phyloP scores from a whole-genome alignment of 495 filamentous ascomycete species.

The Clohesyomyces aquaticus region DNA sequence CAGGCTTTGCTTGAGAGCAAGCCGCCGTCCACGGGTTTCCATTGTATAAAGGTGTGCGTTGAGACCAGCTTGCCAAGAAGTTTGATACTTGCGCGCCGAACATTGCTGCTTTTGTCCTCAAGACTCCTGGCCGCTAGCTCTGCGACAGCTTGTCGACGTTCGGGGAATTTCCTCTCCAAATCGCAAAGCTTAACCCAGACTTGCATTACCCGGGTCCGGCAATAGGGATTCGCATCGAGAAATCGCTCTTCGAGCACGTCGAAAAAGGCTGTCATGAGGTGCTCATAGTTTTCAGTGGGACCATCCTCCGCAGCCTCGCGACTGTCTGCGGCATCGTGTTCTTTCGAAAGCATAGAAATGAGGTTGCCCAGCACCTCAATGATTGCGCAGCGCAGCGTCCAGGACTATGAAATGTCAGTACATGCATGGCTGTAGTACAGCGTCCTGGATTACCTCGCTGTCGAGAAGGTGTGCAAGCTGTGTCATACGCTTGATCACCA shows the following conservation, averaged over 20 bases:
- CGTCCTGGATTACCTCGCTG: constrained; percentile 72
- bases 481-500: constrained; percentile 97
- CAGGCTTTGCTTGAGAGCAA: constrained; percentile 83
- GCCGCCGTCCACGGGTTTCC: constrained; percentile 77
- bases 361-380: constrained; percentile 99
- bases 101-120: constrained; percentile 98
- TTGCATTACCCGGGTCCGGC: constrained; percentile 86
- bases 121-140: constrained; percentile 85
- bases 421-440: no score
- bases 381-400: constrained; percentile 87
- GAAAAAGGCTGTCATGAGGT: constrained; percentile 93
- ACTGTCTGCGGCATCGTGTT: no score
- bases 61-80: constrained; percentile 82
- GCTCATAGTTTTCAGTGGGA: constrained; percentile 84
- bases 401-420: no score
- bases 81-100: constrained; percentile 92
- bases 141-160: constrained; percentile 81
- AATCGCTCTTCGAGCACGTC: constrained; percentile 96
- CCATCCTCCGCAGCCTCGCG: constrained; percentile 70
- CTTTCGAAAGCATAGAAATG: constrained; percentile 84
- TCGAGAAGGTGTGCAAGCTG: constrained; percentile 90
- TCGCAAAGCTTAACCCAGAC: constrained; percentile 91
- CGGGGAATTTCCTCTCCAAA: constrained; percentile 91
- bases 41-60: constrained; percentile 91
- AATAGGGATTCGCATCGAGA: constrained; percentile 96